A percentile compares a stretch with the other conserved stretches of the same genome.
phyloP scores from a whole-genome alignment of 352 stramenopile species.

The Phytophthora rubi region DNA sequence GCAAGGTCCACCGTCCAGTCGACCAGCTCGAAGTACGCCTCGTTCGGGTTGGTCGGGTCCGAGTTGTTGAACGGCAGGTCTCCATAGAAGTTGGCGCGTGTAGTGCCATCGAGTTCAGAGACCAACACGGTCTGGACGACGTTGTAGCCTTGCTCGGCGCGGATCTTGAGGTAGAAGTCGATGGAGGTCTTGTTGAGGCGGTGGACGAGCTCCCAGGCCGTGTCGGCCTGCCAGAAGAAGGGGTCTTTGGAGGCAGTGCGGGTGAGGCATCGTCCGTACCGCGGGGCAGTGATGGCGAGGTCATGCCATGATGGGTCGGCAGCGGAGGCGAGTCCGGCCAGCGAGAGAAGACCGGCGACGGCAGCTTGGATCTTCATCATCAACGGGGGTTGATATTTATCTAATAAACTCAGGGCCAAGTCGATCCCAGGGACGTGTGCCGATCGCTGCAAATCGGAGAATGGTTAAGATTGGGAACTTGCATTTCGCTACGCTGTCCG shows the following conservation, averaged over 20 bases:
- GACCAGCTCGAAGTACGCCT: slow-evolving; percentile 30
- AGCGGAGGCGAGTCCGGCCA: not conserved
- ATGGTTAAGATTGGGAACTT: not conserved
- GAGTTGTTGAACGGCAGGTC: slow-evolving; percentile 33
- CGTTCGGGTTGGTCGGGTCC: slow-evolving; percentile 26
- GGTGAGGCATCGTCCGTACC: slow-evolving; percentile 21
- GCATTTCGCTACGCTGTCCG: not conserved
- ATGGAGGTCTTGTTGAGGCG: slow-evolving; percentile 37
- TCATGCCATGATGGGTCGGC: slow-evolving; percentile 18
- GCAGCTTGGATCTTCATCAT: slow-evolving; percentile 19
- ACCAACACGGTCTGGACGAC: slow-evolving; percentile 30
- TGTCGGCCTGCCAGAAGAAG: slow-evolving; percentile 38
- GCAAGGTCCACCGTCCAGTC: slow-evolving; percentile 28
- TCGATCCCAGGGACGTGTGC: not conserved
- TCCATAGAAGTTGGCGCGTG: slow-evolving; percentile 33
- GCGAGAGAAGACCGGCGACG: not conserved
- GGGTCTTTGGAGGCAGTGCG: slow-evolving; percentile 20
- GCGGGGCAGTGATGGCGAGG: slow-evolving; percentile 27
- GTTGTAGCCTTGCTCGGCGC: slow-evolving; percentile 30
- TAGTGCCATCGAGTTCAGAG: slow-evolving; percentile 27
- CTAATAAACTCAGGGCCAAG: not conserved
- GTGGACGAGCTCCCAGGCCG: slow-evolving; percentile 28
- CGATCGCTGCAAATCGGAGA: slow-evolving; percentile 1
- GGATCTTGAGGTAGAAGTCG: slow-evolving; percentile 31
- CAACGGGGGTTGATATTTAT: not conserved